Evolutionary conservation across 1,284 basidiomycete genomes (phyloP).

Genomic region (Puccinia sorghi): DNA sequence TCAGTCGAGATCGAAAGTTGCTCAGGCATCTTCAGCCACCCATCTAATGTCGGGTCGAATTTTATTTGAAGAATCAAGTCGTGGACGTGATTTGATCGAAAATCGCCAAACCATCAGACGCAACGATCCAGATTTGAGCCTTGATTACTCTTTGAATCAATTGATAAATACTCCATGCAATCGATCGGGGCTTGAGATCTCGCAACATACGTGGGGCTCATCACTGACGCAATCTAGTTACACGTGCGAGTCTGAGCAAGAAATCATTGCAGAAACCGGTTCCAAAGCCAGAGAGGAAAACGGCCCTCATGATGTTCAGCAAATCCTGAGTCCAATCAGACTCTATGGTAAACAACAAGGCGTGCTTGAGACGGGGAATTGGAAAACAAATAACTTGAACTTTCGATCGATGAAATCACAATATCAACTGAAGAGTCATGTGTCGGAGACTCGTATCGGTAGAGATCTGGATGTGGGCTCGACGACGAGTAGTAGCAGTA

Average conservation of each 20-base stretch:
- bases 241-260: not conserved
- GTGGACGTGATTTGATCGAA: not conserved
- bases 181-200: not conserved
- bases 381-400: slow-evolving; percentile 34
- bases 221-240: not conserved
- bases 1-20: not conserved
- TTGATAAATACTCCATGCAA: not conserved
- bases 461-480: too few relatives aligned
- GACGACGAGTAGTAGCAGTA: not conserved
- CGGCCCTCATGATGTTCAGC: not conserved
- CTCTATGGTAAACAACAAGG: slow-evolving; percentile 33
- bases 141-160: not conserved
- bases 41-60: slow-evolving; percentile 16
- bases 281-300: not conserved
- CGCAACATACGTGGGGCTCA: not conserved
- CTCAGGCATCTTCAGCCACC: not conserved
- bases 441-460: not conserved
- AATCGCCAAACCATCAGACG: not conserved
- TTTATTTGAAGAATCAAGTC: slow-evolving; percentile 15
- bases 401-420: slow-evolving; percentile 38
- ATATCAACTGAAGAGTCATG: not conserved
- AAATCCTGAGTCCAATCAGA: slow-evolving; percentile 18
- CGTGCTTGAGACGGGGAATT: slow-evolving; percentile 21
- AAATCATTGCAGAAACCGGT: not conserved
- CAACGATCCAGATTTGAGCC: not conserved